phyloP scores from a whole-genome alignment of 495 filamentous ascomycete genomes.

The Penicillium macrosclerotiorum region DNA sequence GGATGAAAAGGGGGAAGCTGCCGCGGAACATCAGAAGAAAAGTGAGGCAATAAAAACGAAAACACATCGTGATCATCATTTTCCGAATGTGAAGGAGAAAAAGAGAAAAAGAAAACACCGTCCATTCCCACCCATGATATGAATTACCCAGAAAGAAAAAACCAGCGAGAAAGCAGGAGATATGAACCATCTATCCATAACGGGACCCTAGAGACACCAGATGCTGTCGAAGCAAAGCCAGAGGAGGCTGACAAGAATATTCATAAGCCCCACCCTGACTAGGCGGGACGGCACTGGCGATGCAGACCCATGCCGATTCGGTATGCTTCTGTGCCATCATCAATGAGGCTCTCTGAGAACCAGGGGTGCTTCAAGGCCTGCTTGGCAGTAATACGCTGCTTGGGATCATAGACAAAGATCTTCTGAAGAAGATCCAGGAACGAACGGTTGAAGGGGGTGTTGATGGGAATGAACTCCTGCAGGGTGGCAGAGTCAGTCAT shows the following conservation, averaged over 20 bases:
- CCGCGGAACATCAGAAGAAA: conserved; percentile 8
- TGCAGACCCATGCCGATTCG: conserved; percentile 56
- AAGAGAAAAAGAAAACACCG: conserved; percentile 21
- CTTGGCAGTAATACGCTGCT: conserved; percentile 85
- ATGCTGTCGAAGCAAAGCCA: conserved; percentile 12
- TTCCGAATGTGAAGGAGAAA: too few relatives aligned
- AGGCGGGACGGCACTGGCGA: conserved; percentile 22
- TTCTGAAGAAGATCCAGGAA: conserved; percentile 85
- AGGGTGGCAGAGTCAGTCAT: conserved; percentile 1
- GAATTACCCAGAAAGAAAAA: conserved; percentile 33
- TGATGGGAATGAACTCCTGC: conserved; percentile 86
- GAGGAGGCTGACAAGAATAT: conserved; percentile 14
- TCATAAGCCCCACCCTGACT: conserved; percentile 14
- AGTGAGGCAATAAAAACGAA: conserved; percentile 7
- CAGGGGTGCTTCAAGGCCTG: conserved; percentile 88
- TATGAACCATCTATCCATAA: conserved; percentile 34
- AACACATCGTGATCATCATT: conserved; percentile 28
- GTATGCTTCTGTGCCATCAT: conserved; percentile 92
- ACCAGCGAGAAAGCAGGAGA: too few relatives aligned
- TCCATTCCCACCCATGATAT: conserved; percentile 25
- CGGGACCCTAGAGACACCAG: conserved; percentile 29
- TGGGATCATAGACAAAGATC: conserved; percentile 96
- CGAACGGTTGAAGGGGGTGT: conserved; percentile 71
- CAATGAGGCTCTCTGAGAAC: conserved; percentile 82
- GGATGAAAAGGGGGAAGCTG: not conserved